A percentile compares a stretch with the other conserved stretches of the same genome.
Conservation (phyloP, 2,329 filamentous ascomycete genomes). For the Arthrobotrys conoides region DNA sequence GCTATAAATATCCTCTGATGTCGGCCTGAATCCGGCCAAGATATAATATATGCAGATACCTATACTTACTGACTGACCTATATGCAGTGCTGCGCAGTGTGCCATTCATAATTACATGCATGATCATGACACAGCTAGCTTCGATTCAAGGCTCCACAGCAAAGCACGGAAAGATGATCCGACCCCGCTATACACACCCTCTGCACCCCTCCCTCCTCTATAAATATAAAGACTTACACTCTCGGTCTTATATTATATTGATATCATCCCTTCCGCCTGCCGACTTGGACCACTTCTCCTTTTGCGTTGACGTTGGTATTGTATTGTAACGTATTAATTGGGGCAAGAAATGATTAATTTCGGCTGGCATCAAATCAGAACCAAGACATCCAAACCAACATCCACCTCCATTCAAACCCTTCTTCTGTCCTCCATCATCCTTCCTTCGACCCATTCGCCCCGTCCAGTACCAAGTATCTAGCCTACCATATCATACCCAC, state of each 20-base stretch:
- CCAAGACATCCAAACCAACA: conserved; percentile 41
- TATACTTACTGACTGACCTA: no score
- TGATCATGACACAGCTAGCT: neutral
- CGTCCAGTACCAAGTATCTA: neutral
- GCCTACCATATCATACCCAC: no score
- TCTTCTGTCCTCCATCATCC: conserved; percentile 1
- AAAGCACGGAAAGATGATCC: neutral
- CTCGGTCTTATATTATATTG: no score
- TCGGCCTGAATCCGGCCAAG: neutral
- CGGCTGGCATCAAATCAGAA: conserved; percentile 58
- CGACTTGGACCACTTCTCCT: no score
- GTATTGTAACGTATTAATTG: conserved; percentile 50
- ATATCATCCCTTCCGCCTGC: neutral
- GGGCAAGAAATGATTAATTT: conserved; percentile 56
- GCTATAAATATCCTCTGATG: neutral
- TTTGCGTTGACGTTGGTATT: neutral
- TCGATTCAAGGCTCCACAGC: neutral
- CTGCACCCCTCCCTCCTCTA: neutral
- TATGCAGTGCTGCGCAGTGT: neutral
- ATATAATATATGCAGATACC: neutral
- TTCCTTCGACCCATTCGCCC: conserved; percentile 27
- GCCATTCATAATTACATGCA: neutral
- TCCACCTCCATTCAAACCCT: conserved; percentile 27
- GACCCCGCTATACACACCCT: neutral
- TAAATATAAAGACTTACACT: neutral